Percentiles rank a stretch among this genome's conserved stretches.
Conservation (phyloP, 805 yeast genomes). For the Starmerella potacharoeniae region DNA sequence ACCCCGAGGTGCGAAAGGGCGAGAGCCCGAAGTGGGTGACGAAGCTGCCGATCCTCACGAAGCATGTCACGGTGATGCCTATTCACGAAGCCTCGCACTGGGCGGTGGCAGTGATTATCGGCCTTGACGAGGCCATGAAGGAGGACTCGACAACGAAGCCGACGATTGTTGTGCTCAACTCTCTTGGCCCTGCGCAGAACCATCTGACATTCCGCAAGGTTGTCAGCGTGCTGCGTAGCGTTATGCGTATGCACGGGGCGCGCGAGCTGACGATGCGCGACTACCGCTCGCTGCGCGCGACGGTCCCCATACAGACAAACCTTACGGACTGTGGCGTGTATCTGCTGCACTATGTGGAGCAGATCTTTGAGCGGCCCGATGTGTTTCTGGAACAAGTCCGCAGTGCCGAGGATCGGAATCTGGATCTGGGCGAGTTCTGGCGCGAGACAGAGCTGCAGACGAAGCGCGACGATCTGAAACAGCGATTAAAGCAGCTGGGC, state of each 20-base stretch:
- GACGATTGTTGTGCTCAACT: conserved; percentile 59
- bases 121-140: conserved; percentile 6
- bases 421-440: conserved; percentile 14
- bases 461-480: conserved; percentile 13
- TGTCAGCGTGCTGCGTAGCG: conserved; percentile 6
- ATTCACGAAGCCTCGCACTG: conserved; percentile 76
- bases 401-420: neutral
- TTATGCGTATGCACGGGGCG: conserved; percentile 3
- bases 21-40: conserved; percentile 53
- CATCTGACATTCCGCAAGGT: conserved; percentile 15
- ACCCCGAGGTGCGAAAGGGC: conserved; percentile 48
- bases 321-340: conserved; percentile 93
- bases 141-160: conserved; percentile 17
- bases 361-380: conserved; percentile 41
- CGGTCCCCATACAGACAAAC: conserved; percentile 76
- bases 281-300: conserved; percentile 40
- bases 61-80: conserved; percentile 60
- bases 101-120: conserved; percentile 61
- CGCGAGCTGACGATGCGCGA: conserved; percentile 42
- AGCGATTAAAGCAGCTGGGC: conserved; percentile 6
- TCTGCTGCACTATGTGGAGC: conserved; percentile 60
- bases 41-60: conserved; percentile 50
- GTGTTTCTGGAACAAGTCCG: conserved; percentile 29
- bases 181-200: conserved; percentile 36
- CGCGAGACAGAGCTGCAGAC: conserved; percentile 11